A percentile compares a stretch with the other conserved stretches of the same genome.
Conservation (phyloP, 2,329 filamentous ascomycete genomes). For the Cladophialophora bantiana region DNA sequence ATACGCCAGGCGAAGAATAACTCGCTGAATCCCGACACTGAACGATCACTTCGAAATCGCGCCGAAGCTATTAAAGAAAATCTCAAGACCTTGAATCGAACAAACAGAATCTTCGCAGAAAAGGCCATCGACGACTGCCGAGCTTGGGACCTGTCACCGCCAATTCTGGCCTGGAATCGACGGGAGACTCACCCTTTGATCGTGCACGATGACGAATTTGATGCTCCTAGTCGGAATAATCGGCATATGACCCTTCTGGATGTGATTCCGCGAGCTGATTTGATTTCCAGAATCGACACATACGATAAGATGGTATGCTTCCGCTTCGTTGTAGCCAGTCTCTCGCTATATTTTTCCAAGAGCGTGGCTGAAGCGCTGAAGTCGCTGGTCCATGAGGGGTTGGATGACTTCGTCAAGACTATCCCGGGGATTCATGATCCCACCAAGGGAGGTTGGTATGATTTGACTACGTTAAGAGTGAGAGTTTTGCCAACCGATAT, state of each 20-base stretch:
- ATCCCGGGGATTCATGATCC: constrained; percentile 36
- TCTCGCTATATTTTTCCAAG: constrained; percentile 17
- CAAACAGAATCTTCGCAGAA: constrained; percentile 28
- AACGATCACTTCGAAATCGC: constrained; percentile 13
- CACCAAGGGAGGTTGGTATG: constrained; percentile 36
- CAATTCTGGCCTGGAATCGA: constrained; percentile 35
- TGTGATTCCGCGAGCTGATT: constrained; percentile 64
- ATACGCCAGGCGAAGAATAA: neutral
- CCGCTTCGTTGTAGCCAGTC: constrained; percentile 29
- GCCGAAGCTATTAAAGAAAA: constrained; percentile 19
- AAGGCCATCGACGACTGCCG: constrained; percentile 40
- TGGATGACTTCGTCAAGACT: constrained; percentile 36
- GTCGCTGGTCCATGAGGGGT: constrained; percentile 27
- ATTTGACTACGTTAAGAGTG: constrained; percentile 33
- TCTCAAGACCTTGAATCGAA: constrained; percentile 22
- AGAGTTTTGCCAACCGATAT: constrained; percentile 34
- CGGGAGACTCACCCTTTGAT: constrained; percentile 37
- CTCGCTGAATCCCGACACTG: neutral
- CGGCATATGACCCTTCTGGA: constrained; percentile 47
- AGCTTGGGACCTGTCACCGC: constrained; percentile 30
- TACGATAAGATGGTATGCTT: constrained; percentile 37
- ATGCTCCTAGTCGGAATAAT: constrained; percentile 19
- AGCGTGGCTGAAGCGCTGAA: constrained; percentile 29
- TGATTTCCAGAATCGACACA: constrained; percentile 58
- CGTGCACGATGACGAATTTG: constrained; percentile 35